A percentile compares a stretch with the other conserved stretches of the same genome.
phyloP scores from a whole-genome alignment of 2,329 filamentous ascomycete genomes.

The Colletotrichum sp. region DNA sequence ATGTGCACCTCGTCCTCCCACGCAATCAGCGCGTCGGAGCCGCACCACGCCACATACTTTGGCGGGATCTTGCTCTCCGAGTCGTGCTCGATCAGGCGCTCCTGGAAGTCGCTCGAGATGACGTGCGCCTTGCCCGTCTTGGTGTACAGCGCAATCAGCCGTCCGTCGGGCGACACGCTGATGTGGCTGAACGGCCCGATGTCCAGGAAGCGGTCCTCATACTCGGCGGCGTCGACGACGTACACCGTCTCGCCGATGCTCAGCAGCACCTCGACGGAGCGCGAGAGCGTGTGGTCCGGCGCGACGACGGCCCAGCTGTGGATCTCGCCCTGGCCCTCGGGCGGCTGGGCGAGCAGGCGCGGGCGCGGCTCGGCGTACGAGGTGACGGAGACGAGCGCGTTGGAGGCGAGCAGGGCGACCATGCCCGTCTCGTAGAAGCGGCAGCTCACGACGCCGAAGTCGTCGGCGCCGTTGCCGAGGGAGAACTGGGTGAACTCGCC shows the following conservation, averaged over 20 bases:
- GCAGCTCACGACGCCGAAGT: conserved; percentile 86
- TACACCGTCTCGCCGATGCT: conserved; percentile 86
- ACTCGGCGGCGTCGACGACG: conserved; percentile 85
- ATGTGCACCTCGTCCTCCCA: conserved; percentile 99
- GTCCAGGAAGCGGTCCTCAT: conserved; percentile 88
- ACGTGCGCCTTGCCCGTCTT: conserved; percentile 87
- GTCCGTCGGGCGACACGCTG: conserved; percentile 88
- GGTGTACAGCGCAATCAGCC: conserved; percentile 87
- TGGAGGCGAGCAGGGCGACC: conserved; percentile 89
- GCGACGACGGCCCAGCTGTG: conserved; percentile 90
- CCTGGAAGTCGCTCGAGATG: conserved; percentile 94
- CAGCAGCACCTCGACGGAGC: conserved; percentile 90
- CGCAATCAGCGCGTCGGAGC: conserved; percentile 90
- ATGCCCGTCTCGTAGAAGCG: conserved; percentile 91
- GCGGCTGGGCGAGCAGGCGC: conserved; percentile 77
- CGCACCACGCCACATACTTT: conserved; percentile 93
- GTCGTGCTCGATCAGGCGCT: conserved; percentile 88
- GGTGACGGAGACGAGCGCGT: conserved; percentile 83
- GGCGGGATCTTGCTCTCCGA: conserved; percentile 85
- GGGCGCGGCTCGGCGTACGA: conserved; percentile 91
- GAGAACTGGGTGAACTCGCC: conserved; percentile 95
- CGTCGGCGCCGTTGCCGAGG: conserved; percentile 86
- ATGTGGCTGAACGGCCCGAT: conserved; percentile 93
- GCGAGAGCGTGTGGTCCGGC: conserved; percentile 85
- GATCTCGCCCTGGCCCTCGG: conserved; percentile 79